Evolutionary conservation across 2,329 filamentous ascomycete species (phyloP).

Genomic region (Thielaviopsis ethacetica): DNA sequence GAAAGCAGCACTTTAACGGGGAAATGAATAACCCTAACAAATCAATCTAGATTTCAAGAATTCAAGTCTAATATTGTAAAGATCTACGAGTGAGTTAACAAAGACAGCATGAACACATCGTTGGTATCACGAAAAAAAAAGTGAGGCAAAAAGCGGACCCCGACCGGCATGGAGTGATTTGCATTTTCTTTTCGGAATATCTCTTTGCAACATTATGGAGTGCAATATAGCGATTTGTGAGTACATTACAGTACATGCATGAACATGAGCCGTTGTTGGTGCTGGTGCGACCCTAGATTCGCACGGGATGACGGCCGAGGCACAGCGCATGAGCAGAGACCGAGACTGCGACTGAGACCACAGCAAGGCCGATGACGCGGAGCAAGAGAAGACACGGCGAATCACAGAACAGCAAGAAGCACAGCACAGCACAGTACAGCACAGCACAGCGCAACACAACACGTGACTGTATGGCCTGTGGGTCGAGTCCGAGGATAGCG

Average conservation of each 20-base stretch:
- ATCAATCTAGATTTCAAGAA: background rate
- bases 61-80: background rate
- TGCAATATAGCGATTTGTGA: too few relatives aligned
- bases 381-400: too few relatives aligned
- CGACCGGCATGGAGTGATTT: background rate
- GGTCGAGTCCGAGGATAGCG: background rate
- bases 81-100: too few relatives aligned
- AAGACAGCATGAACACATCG: background rate
- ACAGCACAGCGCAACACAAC: background rate
- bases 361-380: too few relatives aligned
- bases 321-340: background rate
- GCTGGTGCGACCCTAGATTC: background rate
- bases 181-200: background rate
- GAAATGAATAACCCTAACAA: background rate
- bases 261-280: background rate
- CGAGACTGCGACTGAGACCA: background rate
- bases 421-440: background rate
- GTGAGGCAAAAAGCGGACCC: background rate
- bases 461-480: background rate
- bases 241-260: background rate
- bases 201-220: too few relatives aligned
- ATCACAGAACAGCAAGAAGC: too few relatives aligned
- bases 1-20: background rate
- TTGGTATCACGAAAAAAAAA: background rate
- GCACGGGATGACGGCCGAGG: background rate